phyloP scores from a whole-genome alignment of 768 basidiomycete genomes.

The Hypsizygus marmoreus region DNA sequence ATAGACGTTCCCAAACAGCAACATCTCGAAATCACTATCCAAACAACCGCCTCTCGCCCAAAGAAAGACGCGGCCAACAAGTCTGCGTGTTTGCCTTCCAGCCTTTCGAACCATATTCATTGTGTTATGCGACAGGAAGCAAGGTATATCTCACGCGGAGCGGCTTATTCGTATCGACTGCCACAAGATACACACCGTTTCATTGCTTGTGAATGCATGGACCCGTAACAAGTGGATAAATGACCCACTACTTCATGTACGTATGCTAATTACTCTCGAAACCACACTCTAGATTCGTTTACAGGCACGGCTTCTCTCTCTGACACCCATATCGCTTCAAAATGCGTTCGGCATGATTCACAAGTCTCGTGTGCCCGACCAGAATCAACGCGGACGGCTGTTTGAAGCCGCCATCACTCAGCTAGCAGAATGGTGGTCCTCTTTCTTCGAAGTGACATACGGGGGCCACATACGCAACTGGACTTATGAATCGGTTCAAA shows the following conservation, averaged over 20 bases:
- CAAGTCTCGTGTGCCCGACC: constrained; percentile 79
- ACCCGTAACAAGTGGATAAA: constrained; percentile 85
- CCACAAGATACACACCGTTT: constrained; percentile 88
- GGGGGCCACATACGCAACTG: constrained; percentile 72
- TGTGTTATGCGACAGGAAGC: constrained; percentile 35
- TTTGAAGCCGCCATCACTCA: constrained; percentile 81
- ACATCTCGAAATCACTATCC: constrained; percentile 75
- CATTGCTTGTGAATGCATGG: constrained; percentile 73
- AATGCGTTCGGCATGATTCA: constrained; percentile 81
- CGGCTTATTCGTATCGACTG: constrained; percentile 73
- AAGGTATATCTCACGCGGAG: constrained; percentile 63
- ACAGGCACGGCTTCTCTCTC: constrained; percentile 88
- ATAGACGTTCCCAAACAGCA: constrained; percentile 58
- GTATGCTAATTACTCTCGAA: constrained; percentile 26
- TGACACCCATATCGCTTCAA: constrained; percentile 80
- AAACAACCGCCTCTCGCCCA: constrained; percentile 32
- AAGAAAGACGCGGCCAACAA: constrained; percentile 40
- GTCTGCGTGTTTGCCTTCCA: constrained; percentile 36
- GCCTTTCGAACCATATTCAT: constrained; percentile 10
- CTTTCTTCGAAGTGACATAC: constrained; percentile 65
- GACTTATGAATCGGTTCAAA: constrained; percentile 76
- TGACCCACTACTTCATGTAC: constrained; percentile 79
- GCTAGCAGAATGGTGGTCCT: constrained; percentile 85
- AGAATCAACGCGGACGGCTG: constrained; percentile 77
- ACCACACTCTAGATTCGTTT: constrained; percentile 6